A percentile compares a stretch with the other conserved stretches of the same genome.
phyloP scores from a whole-genome alignment of 768 basidiomycete genomes.

The Termitomyces sp. region DNA sequence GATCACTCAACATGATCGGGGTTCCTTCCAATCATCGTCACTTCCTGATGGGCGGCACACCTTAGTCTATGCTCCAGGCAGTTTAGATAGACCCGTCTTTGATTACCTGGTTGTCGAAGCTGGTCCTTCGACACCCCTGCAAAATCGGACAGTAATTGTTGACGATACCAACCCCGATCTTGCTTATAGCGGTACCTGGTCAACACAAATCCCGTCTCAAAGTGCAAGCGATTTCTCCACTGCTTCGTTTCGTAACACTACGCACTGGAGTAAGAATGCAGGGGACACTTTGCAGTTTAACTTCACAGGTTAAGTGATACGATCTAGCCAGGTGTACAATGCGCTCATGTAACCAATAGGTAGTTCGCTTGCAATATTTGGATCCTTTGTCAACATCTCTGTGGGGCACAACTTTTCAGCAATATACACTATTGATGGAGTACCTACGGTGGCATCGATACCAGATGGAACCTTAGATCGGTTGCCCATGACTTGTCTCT shows the following conservation, averaged over 20 bases:
- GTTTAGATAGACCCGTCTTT: slow-evolving; percentile 22
- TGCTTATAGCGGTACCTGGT: slow-evolving; percentile 30
- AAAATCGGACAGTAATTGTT: slow-evolving; percentile 28
- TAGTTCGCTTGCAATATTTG: slow-evolving; percentile 29
- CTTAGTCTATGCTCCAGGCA: slow-evolving; percentile 26
- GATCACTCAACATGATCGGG: slow-evolving; percentile 22
- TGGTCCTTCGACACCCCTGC: slow-evolving; percentile 27
- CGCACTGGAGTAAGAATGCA: slow-evolving; percentile 29
- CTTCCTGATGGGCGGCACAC: slow-evolving; percentile 32
- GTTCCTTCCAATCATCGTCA: slow-evolving; percentile 24
- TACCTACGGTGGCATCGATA: slow-evolving; percentile 17
- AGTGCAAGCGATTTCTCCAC: slow-evolving; percentile 20
- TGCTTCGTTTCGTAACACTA: slow-evolving; percentile 23
- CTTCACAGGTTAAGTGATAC: slow-evolving; percentile 26
- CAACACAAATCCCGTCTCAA: slow-evolving; percentile 13
- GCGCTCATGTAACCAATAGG: slow-evolving; percentile 18
- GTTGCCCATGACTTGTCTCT: slow-evolving; percentile 28
- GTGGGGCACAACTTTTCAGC: slow-evolving; percentile 27
- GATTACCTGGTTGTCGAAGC: slow-evolving; percentile 36
- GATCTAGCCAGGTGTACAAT: neutral
- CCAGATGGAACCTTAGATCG: slow-evolving; percentile 22
- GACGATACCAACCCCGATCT: slow-evolving; percentile 28
- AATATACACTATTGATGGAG: slow-evolving; percentile 30
- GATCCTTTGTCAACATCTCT: slow-evolving; percentile 24
- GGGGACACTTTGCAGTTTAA: slow-evolving; percentile 28